Percentiles rank a stretch among this genome's conserved stretches.
Evolutionary conservation across 805 yeast genomes (phyloP).

Genomic region (Metschnikowia shivogae): DNA sequence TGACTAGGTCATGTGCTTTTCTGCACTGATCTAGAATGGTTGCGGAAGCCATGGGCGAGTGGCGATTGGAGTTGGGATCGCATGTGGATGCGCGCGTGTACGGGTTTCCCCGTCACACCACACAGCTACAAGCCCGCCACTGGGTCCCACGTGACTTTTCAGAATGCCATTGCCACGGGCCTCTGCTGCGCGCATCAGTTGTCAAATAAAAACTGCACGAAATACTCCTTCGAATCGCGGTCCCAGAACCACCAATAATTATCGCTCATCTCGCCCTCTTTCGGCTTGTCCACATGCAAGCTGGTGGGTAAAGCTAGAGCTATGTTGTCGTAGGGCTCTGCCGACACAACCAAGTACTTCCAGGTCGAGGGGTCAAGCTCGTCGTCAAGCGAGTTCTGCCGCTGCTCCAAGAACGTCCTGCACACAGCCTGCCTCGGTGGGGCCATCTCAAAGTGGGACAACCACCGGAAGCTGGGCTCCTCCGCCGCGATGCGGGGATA

Average conservation of each 20-base stretch:
- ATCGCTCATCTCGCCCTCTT: conserved; percentile 21
- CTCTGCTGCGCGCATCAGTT: no score
- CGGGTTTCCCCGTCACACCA: no score
- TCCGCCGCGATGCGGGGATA: conserved; percentile 47
- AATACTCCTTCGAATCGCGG: conserved; percentile 60
- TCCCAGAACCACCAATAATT: conserved; percentile 73
- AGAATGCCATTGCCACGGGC: no score
- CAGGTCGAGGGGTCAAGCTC: conserved; percentile 32
- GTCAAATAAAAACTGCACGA: conserved; percentile 61
- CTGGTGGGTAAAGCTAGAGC: conserved; percentile 71
- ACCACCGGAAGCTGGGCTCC: conserved; percentile 65
- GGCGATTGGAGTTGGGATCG: neutral
- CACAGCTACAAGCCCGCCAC: no score
- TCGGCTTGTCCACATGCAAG: conserved; percentile 41
- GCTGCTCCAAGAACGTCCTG: conserved; percentile 23
- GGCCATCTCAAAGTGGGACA: conserved; percentile 68
- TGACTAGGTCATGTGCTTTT: conserved; percentile 31
- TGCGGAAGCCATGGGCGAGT: neutral
- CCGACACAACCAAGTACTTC: conserved; percentile 77
- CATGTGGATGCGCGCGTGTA: no score
- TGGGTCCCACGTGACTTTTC: no score
- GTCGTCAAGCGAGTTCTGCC: conserved; percentile 7
- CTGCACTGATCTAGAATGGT: conserved; percentile 22
- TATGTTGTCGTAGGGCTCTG: conserved; percentile 84
- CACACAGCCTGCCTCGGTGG: conserved; percentile 35